Percentiles rank a stretch among this genome's conserved stretches.
These are phyloP conservation scores for Kodamaea nitidulidarum DNA, from an alignment of 805 yeast species.

Conservation along the genomic window DNA sequence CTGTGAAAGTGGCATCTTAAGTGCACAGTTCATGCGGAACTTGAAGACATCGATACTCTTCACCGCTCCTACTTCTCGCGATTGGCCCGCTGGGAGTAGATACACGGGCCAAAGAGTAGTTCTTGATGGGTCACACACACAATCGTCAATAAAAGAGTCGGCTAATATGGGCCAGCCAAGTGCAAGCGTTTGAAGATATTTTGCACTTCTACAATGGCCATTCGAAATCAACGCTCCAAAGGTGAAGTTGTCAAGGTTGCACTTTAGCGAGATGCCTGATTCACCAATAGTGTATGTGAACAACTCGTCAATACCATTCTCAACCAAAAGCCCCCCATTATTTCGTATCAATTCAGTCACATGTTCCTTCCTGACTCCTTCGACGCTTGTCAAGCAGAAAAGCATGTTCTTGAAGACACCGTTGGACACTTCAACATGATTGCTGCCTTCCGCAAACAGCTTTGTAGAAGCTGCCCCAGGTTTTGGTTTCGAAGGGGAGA, in stretches of 20 bases:
- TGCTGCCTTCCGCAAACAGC: no score
- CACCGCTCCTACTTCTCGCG: slow-evolving; percentile 39
- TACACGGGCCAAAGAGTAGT: slow-evolving; percentile 47
- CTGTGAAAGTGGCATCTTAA: slow-evolving; percentile 24
- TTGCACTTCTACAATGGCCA: slow-evolving; percentile 59
- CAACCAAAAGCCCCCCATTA: slow-evolving; percentile 42
- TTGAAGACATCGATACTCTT: slow-evolving; percentile 48
- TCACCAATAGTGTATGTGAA: slow-evolving; percentile 15
- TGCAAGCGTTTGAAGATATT: slow-evolving; percentile 72
- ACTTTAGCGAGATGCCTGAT: slow-evolving; percentile 11
- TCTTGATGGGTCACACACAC: slow-evolving; percentile 28
- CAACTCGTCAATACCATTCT: slow-evolving; percentile 29
- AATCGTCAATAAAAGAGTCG: slow-evolving; percentile 50
- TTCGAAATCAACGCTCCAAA: slow-evolving; percentile 69
- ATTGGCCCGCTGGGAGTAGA: slow-evolving; percentile 69
- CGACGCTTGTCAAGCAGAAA: slow-evolving; percentile 36
- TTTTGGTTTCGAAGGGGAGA: no score
- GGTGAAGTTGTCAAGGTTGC: slow-evolving; percentile 19
- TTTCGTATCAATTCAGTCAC: slow-evolving; percentile 31
- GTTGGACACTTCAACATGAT: no score
- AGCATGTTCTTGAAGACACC: slow-evolving; percentile 21
- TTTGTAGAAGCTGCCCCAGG: no score
- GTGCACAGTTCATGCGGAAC: slow-evolving; percentile 38
- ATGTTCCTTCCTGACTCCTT: slow-evolving; percentile 28
- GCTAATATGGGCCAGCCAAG: slow-evolving; percentile 85